Conservation (phyloP, 345 rosid species). For the Linum lewisii region DNA sequence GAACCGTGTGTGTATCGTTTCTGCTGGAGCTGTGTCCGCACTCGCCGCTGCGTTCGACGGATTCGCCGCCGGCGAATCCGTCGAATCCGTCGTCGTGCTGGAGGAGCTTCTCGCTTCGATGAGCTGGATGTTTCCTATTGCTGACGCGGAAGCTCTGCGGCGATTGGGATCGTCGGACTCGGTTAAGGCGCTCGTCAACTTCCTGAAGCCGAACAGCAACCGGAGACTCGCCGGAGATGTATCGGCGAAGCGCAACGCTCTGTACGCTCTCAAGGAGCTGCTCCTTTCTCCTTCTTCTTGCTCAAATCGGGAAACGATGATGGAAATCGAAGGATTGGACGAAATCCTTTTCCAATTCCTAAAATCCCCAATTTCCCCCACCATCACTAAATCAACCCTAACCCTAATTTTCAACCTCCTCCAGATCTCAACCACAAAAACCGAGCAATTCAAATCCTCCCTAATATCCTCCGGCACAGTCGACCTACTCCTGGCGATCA, state of each 20-base stretch:
- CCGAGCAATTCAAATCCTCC: constrained; percentile 8
- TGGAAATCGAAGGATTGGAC: constrained; percentile 17
- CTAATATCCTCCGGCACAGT: constrained; percentile 29
- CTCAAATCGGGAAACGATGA: constrained; percentile 12
- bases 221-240: constrained; percentile 10
- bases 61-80: constrained; percentile 23
- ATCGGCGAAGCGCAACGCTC: constrained; percentile 20
- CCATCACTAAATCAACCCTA: constrained; percentile 31
- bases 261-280: constrained; percentile 24
- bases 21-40: constrained; percentile 12
- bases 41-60: constrained; percentile 30
- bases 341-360: constrained; percentile 20
- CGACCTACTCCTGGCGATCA: constrained; percentile 18
- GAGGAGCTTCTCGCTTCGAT: constrained; percentile 25
- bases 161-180: constrained; percentile 26
- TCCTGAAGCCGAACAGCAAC: constrained; percentile 13
- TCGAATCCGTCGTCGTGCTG: constrained; percentile 15
- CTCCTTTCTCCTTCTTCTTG: constrained; percentile 5
- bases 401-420: constrained; percentile 27
- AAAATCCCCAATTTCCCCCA: constrained; percentile 20
- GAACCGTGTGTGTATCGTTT: constrained; percentile 25
- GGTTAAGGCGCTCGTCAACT: constrained; percentile 24
- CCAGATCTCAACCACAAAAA: constrained; percentile 3
- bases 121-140: constrained; percentile 34
- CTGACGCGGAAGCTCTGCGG: constrained; percentile 16